Conservation (phyloP, 495 filamentous ascomycete species). For the Aeminium ludgeri region DNA sequence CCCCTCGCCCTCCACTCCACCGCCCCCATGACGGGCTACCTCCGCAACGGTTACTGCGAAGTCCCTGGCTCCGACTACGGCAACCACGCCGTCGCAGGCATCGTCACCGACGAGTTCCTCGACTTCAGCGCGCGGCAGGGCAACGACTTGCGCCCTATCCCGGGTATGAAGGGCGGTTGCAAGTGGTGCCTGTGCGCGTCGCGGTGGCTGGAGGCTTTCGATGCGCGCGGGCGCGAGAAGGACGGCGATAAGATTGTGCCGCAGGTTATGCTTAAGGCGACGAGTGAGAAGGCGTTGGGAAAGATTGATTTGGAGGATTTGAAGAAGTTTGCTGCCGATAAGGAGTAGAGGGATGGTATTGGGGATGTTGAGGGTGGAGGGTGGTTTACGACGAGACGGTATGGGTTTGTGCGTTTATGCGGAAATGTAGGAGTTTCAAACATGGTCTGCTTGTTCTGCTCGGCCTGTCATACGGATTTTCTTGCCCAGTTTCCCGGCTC, state of each 20-base stretch:
- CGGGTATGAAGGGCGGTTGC: slow-evolving; percentile 37
- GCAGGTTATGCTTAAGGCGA: slow-evolving; percentile 31
- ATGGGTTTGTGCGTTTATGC: no score
- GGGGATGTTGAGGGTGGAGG: no score
- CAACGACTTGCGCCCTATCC: slow-evolving; percentile 35
- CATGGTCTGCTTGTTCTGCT: no score
- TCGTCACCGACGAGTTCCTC: slow-evolving; percentile 43
- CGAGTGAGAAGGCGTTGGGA: slow-evolving; percentile 32
- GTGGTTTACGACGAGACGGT: no score
- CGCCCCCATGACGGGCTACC: slow-evolving; percentile 41
- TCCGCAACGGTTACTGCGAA: slow-evolving; percentile 43
- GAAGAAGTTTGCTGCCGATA: slow-evolving; percentile 28
- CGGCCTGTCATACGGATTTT: no score
- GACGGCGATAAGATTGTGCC: slow-evolving; percentile 25
- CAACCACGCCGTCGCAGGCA: slow-evolving; percentile 24
- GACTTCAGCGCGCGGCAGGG: slow-evolving; percentile 39
- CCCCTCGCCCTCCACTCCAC: slow-evolving; percentile 40
- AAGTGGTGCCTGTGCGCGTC: slow-evolving; percentile 43
- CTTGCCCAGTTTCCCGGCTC: neutral
- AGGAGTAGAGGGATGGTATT: slow-evolving; percentile 9
- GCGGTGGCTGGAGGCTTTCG: slow-evolving; percentile 37
- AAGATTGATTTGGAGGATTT: slow-evolving; percentile 30
- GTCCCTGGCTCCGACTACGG: slow-evolving; percentile 28
- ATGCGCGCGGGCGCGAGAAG: slow-evolving; percentile 25
- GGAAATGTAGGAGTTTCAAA: no score